phyloP scores from a whole-genome alignment of 139 green algal species.

The Asterochloris erici region DNA sequence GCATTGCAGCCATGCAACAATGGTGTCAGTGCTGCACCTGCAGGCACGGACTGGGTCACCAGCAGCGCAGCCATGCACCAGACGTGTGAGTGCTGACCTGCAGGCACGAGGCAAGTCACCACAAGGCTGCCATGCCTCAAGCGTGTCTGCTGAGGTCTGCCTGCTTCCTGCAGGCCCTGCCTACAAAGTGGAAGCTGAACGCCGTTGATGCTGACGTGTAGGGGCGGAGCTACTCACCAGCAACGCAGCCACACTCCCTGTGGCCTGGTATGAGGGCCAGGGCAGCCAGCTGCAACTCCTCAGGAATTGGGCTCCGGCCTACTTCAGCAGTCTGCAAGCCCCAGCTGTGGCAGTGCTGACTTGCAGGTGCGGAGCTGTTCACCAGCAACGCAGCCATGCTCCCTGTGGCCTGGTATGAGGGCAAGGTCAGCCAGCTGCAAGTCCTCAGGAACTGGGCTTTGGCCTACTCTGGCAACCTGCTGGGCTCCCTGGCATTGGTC shows the following conservation, averaged over 20 bases:
- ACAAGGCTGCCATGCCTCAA: neutral
- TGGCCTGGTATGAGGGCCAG: constrained; percentile 32
- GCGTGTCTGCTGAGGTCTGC: too few species aligned
- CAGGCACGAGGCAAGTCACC: neutral
- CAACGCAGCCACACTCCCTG: constrained; percentile 69
- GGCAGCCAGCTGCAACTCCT: constrained; percentile 1
- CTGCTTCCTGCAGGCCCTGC: neutral
- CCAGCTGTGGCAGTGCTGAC: constrained; percentile 20
- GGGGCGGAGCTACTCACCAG: constrained; percentile 87
- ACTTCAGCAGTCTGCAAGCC: constrained; percentile 71
- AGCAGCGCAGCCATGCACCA: constrained; percentile 71
- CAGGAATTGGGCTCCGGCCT: constrained; percentile 72
- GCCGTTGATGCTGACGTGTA: constrained; percentile 33
- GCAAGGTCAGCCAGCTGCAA: constrained; percentile 5
- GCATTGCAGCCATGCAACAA: neutral
- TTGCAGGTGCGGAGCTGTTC: constrained; percentile 81
- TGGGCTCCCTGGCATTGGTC: constrained; percentile 66
- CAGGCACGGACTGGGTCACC: constrained; percentile 82
- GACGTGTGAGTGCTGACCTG: neutral
- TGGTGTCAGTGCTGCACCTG: constrained; percentile 31
- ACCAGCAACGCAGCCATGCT: constrained; percentile 79
- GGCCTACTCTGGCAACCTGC: constrained; percentile 81
- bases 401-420: constrained; percentile 38
- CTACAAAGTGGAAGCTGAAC: neutral
- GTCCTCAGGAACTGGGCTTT: constrained; percentile 64